Evolutionary conservation across 2,329 filamentous ascomycete genomes (phyloP).

Genomic region (Botryosphaeria dothidea): DNA sequence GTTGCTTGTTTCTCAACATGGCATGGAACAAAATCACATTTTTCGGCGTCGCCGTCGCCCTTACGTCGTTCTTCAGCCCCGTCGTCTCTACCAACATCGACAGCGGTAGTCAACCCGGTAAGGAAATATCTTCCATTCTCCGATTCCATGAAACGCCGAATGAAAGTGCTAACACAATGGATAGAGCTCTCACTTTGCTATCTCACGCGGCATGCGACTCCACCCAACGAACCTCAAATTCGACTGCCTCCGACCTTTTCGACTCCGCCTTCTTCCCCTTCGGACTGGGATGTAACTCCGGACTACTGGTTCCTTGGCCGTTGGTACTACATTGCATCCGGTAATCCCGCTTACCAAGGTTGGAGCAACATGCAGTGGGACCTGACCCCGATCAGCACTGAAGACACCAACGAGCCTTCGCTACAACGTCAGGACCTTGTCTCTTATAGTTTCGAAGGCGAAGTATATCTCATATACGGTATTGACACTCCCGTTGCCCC

Average conservation of each 20-base stretch:
- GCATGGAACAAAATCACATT: too few relatives aligned
- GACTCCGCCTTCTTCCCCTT: neutral
- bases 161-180: neutral
- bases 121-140: too few relatives aligned
- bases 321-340: neutral
- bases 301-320: neutral
- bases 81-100: too few relatives aligned
- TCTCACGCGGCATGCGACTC: neutral
- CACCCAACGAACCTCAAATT: neutral
- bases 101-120: too few relatives aligned
- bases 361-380: neutral
- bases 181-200: neutral
- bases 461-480: neutral
- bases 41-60: too few relatives aligned
- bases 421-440: neutral
- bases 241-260: neutral
- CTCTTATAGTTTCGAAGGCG: neutral
- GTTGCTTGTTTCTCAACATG: too few relatives aligned
- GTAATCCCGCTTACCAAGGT: neutral
- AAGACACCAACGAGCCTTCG: neutral
- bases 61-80: too few relatives aligned
- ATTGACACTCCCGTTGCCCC: neutral
- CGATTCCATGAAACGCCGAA: too few relatives aligned
- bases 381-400: neutral
- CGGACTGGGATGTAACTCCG: neutral